phyloP scores from a whole-genome alignment of 345 rosid genomes.

The Eucalyptus curtisii region DNA sequence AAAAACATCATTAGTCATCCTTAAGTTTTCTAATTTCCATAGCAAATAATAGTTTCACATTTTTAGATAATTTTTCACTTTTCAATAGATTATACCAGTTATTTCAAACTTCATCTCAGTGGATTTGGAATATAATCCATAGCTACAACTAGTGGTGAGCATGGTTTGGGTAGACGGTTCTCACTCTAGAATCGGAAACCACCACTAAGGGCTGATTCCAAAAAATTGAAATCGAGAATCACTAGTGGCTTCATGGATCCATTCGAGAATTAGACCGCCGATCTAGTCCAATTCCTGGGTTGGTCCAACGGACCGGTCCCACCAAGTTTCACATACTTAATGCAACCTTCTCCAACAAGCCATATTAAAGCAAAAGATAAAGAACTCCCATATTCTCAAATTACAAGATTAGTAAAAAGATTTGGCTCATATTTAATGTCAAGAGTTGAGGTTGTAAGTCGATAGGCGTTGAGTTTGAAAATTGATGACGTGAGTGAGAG shows the following conservation, averaged over 20 bases:
- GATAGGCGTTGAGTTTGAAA: rapidly evolving
- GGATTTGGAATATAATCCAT: neutral
- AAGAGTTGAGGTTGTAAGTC: rapidly evolving
- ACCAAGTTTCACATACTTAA: no score
- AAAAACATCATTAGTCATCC: neutral
- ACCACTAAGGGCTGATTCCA: rapidly evolving
- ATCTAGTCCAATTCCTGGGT: rapidly evolving
- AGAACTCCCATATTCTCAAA: no score
- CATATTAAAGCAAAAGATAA: no score
- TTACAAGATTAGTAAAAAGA: no score
- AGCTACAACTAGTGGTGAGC: rapidly evolving
- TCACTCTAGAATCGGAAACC: rapidly evolving
- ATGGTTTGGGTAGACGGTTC: rapidly evolving
- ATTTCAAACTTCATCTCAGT: rapidly evolving
- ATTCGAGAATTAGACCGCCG: rapidly evolving
- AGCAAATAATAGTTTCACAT: neutral
- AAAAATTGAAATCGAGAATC: no score
- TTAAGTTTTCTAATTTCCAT: neutral
- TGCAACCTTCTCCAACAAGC: no score
- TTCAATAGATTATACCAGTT: no score
- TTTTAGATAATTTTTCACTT: neutral
- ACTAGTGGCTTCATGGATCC: rapidly evolving
- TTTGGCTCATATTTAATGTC: no score
- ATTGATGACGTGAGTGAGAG: no score
- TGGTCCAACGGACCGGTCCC: rapidly evolving